Evolutionary conservation across 1,139 yeast genomes (phyloP).

Genomic region (Suhomyces choctaworum): DNA sequence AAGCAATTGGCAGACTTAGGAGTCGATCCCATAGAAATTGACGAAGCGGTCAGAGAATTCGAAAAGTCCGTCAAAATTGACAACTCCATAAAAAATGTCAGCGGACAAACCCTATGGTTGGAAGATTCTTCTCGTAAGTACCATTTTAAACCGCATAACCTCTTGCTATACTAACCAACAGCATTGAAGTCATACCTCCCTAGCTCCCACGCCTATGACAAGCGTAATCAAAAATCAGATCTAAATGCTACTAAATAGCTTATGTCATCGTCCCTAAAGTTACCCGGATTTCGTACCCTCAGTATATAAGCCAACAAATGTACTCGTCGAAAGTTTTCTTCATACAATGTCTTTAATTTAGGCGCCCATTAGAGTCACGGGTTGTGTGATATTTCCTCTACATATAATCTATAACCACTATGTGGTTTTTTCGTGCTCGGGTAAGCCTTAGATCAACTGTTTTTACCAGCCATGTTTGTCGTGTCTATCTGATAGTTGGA

Average conservation of each 20-base stretch:
- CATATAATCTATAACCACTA: slow-evolving; percentile 49
- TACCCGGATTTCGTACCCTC: slow-evolving; percentile 25
- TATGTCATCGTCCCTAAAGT: slow-evolving; percentile 11
- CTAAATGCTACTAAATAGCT: background rate
- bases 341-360: slow-evolving; percentile 72
- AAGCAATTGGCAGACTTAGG: slow-evolving; percentile 57
- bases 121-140: slow-evolving; percentile 47
- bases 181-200: slow-evolving; percentile 54
- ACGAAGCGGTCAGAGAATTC: slow-evolving; percentile 52
- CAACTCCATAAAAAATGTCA: slow-evolving; percentile 53
- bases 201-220: slow-evolving; percentile 59
- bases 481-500: slow-evolving; percentile 49
- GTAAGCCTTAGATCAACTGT: slow-evolving; percentile 76
- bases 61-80: slow-evolving; percentile 58
- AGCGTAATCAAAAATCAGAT: slow-evolving; percentile 18
- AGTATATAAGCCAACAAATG: slow-evolving; percentile 3
- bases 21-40: slow-evolving; percentile 52
- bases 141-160: no score
- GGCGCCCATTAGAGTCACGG: slow-evolving; percentile 98
- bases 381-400: slow-evolving; percentile 47
- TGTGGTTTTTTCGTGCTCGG: slow-evolving; percentile 81
- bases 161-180: slow-evolving; percentile 22
- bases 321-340: slow-evolving; percentile 26
- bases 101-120: slow-evolving; percentile 59
- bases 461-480: slow-evolving; percentile 61